Evolutionary conservation across 176 grass and related monocot species (phyloP).

Genomic region (Avena sativa): DNA sequence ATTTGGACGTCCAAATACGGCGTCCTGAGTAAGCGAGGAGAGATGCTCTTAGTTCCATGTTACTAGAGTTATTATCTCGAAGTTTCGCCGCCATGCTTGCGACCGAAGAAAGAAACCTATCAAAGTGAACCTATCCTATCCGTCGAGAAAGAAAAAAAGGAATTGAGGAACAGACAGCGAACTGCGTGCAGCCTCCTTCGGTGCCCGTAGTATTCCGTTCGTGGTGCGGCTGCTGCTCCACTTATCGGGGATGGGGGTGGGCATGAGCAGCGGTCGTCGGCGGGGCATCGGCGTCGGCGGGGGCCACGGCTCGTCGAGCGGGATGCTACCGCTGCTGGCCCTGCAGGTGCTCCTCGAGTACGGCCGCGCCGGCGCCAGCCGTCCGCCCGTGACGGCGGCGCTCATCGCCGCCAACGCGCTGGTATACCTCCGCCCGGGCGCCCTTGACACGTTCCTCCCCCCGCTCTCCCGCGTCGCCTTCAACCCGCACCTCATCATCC

Average conservation of each 20-base stretch:
- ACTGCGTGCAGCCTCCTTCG: not conserved
- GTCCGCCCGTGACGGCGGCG: slow-evolving; percentile 79
- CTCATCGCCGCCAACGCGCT: slow-evolving; percentile 82
- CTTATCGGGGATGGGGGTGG: slow-evolving; percentile 32
- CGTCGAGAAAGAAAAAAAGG: slow-evolving; percentile 2
- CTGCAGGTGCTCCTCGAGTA: slow-evolving; percentile 81
- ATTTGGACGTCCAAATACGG: too few species aligned
- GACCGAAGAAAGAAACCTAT: slow-evolving; percentile 47
- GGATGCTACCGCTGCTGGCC: slow-evolving; percentile 74
- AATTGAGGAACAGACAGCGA: not conserved
- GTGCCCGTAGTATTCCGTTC: not conserved
- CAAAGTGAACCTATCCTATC: not conserved
- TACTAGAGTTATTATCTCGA: not conserved
- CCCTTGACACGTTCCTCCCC: slow-evolving; percentile 78
- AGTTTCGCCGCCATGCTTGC: slow-evolving; percentile 36
- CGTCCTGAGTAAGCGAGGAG: too few species aligned
- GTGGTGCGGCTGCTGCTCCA: not conserved
- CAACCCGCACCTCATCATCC: slow-evolving; percentile 85
- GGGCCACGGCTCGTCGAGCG: slow-evolving; percentile 42
- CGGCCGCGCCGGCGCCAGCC: slow-evolving; percentile 55
- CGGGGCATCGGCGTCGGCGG: slow-evolving; percentile 3
- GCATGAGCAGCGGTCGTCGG: slow-evolving; percentile 46
- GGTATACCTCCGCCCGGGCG: slow-evolving; percentile 74
- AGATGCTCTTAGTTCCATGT: too few species aligned
- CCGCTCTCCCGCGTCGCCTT: slow-evolving; percentile 61